Base-by-base conservation (phyloP, 805 yeast genomes). In the Helenozyma baotianmanensis region DNA sequence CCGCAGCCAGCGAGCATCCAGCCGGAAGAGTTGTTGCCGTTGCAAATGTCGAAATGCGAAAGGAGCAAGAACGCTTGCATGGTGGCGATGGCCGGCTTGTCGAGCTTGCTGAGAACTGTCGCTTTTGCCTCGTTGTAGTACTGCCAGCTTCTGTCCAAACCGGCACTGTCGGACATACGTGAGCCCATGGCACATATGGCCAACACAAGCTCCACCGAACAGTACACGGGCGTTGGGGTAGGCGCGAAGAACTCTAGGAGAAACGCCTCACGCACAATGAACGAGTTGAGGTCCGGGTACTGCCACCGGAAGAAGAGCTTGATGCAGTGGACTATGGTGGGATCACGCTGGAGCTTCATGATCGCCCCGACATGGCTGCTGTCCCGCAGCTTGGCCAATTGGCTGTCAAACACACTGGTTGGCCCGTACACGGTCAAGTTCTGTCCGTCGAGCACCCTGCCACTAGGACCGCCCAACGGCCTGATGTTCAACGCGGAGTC, bases 231-330 rank as follows among this genome's bases (percentile, higher is more conserved):
- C 14, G 25, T 17, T 4, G 40, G 30, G 14, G 33, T 29, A 8
- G 43, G 38, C 19, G 39, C 35, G 21, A 33, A 39, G 25, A 41
- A 41, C 18, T 41, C 45, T 3, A 39, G 36, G 15, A 41, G 34
- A 23, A 41, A 41, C 13, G 45, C 45, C 13, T 41, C 45, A 8
- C 45, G 32, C 25, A 39, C 39, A 9, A 41, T 33, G 21, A 41
- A 41, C n/a, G 43, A 36, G 21, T 39, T 40, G 32, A 39, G 32
- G 25, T 39, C 45, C 2, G 45, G 45, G 27, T 41, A 41, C 35
- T 36, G 43, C 45, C 45, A 41, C 16, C 37, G 31, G 27, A 41
- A 41, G 26, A 41, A 41, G 22, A 36, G 33, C 27, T 33, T 25
- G 26, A 41, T 27, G 19, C 43, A 41, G 23, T 35, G 36, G 18